Evolutionary conservation across 2,329 filamentous ascomycete genomes (phyloP).

Genomic region (Gyromitra esculenta): DNA sequence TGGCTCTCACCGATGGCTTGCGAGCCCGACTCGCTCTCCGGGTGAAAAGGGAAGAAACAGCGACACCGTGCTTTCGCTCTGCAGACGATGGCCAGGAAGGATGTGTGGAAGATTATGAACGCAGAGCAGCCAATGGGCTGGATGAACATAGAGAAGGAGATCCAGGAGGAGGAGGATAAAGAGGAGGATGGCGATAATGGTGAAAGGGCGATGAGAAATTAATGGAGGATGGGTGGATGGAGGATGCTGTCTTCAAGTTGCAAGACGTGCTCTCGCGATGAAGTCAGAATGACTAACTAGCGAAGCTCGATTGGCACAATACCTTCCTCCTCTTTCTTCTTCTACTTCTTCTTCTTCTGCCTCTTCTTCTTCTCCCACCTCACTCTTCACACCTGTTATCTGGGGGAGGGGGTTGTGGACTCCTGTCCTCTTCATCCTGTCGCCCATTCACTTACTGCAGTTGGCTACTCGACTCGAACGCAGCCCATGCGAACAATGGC

Average conservation of each 20-base stretch:
- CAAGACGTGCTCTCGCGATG: constrained; percentile 28
- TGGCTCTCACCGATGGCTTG: constrained; percentile 14
- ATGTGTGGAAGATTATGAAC: constrained; percentile 2
- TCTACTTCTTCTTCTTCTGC: constrained; percentile 27
- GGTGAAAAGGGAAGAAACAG: constrained; percentile 13
- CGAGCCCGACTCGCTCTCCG: constrained; percentile 3
- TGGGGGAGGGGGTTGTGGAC: constrained; percentile 32
- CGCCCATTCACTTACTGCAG: constrained; percentile 43
- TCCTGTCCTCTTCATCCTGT: constrained; percentile 48
- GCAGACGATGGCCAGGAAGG: background rate
- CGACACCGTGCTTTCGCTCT: constrained; percentile 7
- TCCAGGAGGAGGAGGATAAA: constrained; percentile 15
- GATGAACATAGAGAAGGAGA: constrained; percentile 16
- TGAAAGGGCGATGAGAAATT: background rate
- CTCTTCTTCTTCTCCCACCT: background rate
- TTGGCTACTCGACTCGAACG: constrained; percentile 44
- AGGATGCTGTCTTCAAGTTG: constrained; percentile 24
- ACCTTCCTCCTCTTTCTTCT: constrained; percentile 2
- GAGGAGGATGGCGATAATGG: background rate
- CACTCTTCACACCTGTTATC: constrained; percentile 19
- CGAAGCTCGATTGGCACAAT: constrained; percentile 23
- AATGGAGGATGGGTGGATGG: background rate
- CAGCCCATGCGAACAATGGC: constrained; percentile 32
- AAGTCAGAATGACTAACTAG: constrained; percentile 50
- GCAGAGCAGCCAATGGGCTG: constrained; percentile 35